Conservation (phyloP, 2,329 filamentous ascomycete species). For the Fonsecaea multimorphosa region DNA sequence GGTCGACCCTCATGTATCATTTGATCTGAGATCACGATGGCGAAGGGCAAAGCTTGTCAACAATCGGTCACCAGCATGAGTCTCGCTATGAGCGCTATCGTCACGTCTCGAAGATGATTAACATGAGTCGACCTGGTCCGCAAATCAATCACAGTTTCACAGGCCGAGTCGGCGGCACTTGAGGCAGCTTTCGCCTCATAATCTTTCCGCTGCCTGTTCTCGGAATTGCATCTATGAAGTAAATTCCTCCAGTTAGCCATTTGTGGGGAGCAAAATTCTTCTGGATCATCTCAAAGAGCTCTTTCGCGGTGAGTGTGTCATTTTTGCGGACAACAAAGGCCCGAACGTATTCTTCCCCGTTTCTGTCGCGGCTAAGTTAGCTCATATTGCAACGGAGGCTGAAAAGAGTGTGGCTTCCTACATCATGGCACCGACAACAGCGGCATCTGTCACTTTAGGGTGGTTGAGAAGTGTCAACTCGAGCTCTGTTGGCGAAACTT, state of each 20-base stretch:
- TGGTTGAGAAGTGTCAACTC: conserved; percentile 55
- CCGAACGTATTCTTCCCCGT: conserved; percentile 20
- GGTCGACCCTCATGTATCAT: neutral
- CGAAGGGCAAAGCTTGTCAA: neutral
- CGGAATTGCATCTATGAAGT: conserved; percentile 54
- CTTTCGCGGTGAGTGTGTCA: conserved; percentile 42
- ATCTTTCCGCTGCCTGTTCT: conserved; percentile 54
- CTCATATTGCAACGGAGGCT: neutral
- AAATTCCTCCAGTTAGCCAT: conserved; percentile 52
- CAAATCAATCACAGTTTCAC: neutral
- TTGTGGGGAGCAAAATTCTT: conserved; percentile 54
- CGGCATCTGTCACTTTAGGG: conserved; percentile 57
- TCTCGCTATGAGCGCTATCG: neutral
- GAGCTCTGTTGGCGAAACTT: conserved; percentile 67
- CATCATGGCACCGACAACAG: conserved; percentile 57
- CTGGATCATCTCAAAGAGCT: conserved; percentile 48
- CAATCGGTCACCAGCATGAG: neutral
- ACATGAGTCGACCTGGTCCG: neutral
- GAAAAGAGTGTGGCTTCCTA: neutral
- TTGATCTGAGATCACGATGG: neutral
- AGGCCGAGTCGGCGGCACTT: conserved; percentile 1
- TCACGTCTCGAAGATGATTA: neutral
- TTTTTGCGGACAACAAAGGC: conserved; percentile 46
- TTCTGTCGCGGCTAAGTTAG: neutral
- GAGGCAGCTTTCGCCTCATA: conserved; percentile 7